A percentile compares a stretch with the other conserved stretches of the same genome.
These are phyloP conservation scores for Arthrobotrys conoides DNA, from an alignment of 2,329 filamentous ascomycete species.

Conservation along the genomic window DNA sequence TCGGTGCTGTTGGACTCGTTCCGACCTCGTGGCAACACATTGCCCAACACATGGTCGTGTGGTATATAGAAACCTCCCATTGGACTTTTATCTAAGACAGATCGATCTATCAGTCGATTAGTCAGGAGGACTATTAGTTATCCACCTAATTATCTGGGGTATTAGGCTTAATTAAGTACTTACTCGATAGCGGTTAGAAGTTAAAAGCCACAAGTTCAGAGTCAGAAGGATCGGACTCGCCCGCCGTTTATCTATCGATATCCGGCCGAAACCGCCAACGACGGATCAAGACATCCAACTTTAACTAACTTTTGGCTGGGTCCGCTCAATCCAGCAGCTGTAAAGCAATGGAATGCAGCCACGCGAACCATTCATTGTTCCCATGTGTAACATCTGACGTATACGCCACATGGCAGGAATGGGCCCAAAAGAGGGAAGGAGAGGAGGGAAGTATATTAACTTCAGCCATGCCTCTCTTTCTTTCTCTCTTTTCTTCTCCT, in stretches of 20 bases:
- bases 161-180: no score
- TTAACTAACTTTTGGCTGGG: slow-evolving; percentile 4
- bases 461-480: slow-evolving; percentile 13
- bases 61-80: neutral
- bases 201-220: no score
- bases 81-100: neutral
- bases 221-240: slow-evolving; percentile 17
- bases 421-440: neutral
- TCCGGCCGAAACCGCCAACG: slow-evolving; percentile 34
- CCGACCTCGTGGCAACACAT: slow-evolving; percentile 16
- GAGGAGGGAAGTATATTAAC: slow-evolving; percentile 36
- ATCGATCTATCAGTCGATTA: neutral
- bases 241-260: slow-evolving; percentile 27
- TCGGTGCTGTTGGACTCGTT: neutral
- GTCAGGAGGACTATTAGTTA: neutral
- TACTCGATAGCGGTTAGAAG: no score
- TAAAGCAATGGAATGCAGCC: slow-evolving; percentile 35
- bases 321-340: slow-evolving; percentile 35
- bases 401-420: neutral
- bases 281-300: slow-evolving; percentile 11
- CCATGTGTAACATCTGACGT: slow-evolving; percentile 43
- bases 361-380: slow-evolving; percentile 25
- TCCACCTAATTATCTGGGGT: no score
- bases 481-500: slow-evolving; percentile 15
- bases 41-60: slow-evolving; percentile 4